Percentiles rank a stretch among this genome's conserved stretches.
These are phyloP conservation scores for Cerioporus squamosus DNA, from an alignment of 1,284 basidiomycete species.

Conservation along the genomic window DNA sequence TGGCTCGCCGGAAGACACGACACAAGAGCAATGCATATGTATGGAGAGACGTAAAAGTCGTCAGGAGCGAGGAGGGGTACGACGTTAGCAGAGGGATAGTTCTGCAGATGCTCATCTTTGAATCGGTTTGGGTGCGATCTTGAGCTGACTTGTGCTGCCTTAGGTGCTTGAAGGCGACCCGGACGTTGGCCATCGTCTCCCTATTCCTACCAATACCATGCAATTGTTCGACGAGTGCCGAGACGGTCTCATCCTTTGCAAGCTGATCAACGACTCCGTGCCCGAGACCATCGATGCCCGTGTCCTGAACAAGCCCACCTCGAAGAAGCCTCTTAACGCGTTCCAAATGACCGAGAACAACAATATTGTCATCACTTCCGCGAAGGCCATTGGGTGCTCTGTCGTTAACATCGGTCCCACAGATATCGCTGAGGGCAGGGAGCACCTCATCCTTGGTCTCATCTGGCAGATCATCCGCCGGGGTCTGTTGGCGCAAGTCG, in stretches of 20 bases:
- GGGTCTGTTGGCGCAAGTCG: conserved; percentile 92
- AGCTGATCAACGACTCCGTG: conserved; percentile 99
- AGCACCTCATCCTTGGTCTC: conserved; percentile 97
- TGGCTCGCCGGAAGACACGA: too few species aligned
- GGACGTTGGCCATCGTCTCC: conserved; percentile 84
- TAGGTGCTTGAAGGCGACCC: conserved; percentile 91
- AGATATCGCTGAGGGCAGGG: conserved; percentile 92
- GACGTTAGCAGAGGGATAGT: too few species aligned
- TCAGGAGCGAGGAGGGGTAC: too few species aligned
- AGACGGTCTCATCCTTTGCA: conserved; percentile 95
- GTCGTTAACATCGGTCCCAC: conserved; percentile 98
- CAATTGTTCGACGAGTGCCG: conserved; percentile 98
- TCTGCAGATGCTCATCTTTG: too few species aligned
- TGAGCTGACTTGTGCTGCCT: not conserved
- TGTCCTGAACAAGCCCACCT: conserved; percentile 89
- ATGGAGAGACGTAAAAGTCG: too few species aligned
- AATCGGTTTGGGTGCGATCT: too few species aligned
- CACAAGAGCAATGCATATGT: too few species aligned
- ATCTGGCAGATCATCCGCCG: conserved; percentile 99
- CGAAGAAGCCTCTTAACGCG: conserved; percentile 83
- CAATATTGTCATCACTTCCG: conserved; percentile 98
- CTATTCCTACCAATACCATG: conserved; percentile 98
- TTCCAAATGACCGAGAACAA: conserved; percentile 99
- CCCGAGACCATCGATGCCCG: conserved; percentile 99
- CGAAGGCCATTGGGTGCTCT: conserved; percentile 95